Conservation (phyloP, 192 early-diverging fungal species). For the Paraglomus occultum region DNA sequence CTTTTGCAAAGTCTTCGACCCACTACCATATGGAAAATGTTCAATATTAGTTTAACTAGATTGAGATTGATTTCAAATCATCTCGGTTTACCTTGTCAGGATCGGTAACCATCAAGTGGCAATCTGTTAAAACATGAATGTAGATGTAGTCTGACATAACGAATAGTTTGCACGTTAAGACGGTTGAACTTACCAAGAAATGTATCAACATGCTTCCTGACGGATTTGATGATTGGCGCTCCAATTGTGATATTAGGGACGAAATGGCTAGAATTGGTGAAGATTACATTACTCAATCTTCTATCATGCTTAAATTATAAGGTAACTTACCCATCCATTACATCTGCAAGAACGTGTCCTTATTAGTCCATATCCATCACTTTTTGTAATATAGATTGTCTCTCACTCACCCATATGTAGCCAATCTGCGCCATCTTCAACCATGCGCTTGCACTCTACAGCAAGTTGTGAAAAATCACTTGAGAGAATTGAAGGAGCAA, state of each 20-base stretch:
- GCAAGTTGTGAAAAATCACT: constrained; percentile 87
- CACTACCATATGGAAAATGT: constrained; percentile 43
- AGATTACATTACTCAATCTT: background rate
- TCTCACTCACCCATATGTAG: constrained; percentile 71
- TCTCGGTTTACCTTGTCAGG: constrained; percentile 36
- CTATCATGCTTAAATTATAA: background rate
- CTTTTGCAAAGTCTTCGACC: constrained; percentile 92
- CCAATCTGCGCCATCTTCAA: constrained; percentile 88
- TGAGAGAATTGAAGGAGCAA: constrained; percentile 89
- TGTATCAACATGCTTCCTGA: constrained; percentile 85
- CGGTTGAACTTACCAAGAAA: constrained; percentile 64
- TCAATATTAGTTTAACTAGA: too few relatives aligned
- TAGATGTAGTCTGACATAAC: background rate
- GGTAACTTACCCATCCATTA: constrained; percentile 84
- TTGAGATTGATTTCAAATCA: too few relatives aligned
- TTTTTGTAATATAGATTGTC: background rate
- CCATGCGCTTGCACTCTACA: constrained; percentile 84
- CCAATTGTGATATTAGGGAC: constrained; percentile 97
- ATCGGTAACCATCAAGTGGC: constrained; percentile 63
- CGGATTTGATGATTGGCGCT: constrained; percentile 84
- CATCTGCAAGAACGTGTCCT: constrained; percentile 51
- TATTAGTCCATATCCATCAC: background rate
- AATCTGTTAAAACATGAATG: constrained; percentile 38
- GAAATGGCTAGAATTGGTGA: constrained; percentile 70
- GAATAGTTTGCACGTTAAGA: constrained; percentile 6